These are phyloP conservation scores for Stephanocyclus meneghinianus DNA, from an alignment of 352 stramenopile species.

Conservation along the genomic window DNA sequence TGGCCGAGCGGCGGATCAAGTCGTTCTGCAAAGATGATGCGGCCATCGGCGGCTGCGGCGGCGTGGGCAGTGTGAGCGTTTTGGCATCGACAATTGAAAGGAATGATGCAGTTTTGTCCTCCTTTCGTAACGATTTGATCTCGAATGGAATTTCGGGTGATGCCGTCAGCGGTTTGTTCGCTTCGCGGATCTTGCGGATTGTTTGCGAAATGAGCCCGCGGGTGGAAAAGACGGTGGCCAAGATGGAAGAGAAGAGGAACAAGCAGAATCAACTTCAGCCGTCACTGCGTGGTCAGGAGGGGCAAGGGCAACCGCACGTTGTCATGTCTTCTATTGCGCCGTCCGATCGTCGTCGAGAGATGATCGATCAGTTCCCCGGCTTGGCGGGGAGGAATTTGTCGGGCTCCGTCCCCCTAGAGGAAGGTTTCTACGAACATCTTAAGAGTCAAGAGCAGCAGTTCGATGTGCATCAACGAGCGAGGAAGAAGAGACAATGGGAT, in stretches of 20 bases:
- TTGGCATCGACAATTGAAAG: slow-evolving; percentile 16
- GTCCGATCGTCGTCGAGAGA: slow-evolving; percentile 40
- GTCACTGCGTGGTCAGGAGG: not conserved
- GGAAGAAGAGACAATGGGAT: slow-evolving; percentile 30
- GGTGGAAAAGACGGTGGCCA: slow-evolving; percentile 63
- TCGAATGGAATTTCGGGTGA: slow-evolving; percentile 68
- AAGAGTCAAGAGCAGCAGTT: slow-evolving; percentile 19
- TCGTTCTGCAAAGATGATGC: slow-evolving; percentile 35
- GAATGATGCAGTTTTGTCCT: slow-evolving; percentile 21
- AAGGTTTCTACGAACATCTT: slow-evolving; percentile 75
- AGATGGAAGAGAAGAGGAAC: slow-evolving; percentile 59
- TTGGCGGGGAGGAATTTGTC: slow-evolving; percentile 66
- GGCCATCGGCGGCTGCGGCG: slow-evolving; percentile 2
- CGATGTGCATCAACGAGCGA: slow-evolving; percentile 36
- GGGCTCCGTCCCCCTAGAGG: slow-evolving; percentile 59
- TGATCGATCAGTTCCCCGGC: slow-evolving; percentile 67
- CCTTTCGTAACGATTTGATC: slow-evolving; percentile 52
- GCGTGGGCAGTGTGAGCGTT: slow-evolving; percentile 7
- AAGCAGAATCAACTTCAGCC: slow-evolving; percentile 46
- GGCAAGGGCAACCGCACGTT: slow-evolving; percentile 11
- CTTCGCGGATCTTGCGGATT: slow-evolving; percentile 61
- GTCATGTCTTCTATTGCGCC: slow-evolving; percentile 43
- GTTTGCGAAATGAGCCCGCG: slow-evolving; percentile 66
- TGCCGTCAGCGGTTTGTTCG: slow-evolving; percentile 57
- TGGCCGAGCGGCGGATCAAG: slow-evolving; percentile 76